Conservation (phyloP, 805 yeast genomes). For the Metschnikowia similis region DNA sequence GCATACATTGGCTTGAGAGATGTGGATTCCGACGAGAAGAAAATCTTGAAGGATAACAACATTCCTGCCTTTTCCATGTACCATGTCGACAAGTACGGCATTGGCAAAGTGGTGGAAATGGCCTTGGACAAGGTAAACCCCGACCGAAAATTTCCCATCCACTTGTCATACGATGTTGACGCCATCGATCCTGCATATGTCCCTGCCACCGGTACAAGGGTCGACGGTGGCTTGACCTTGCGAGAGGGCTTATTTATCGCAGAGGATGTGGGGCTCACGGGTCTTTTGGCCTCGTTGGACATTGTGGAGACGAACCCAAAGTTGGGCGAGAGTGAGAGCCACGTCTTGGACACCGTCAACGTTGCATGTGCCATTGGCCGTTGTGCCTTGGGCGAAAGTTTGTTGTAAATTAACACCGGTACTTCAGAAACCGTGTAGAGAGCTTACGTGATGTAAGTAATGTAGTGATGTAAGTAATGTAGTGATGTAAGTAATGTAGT, state of each 20-base stretch:
- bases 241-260: slow-evolving; percentile 92
- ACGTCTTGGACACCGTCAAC: slow-evolving; percentile 77
- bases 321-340: slow-evolving; percentile 71
- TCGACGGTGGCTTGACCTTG: slow-evolving; percentile 89
- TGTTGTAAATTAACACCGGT: slow-evolving; percentile 37
- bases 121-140: slow-evolving; percentile 81
- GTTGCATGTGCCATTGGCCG: slow-evolving; percentile 89
- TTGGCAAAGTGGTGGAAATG: slow-evolving; percentile 86
- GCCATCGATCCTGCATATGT: slow-evolving; percentile 93
- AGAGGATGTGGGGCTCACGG: slow-evolving; percentile 88
- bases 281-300: slow-evolving; percentile 83
- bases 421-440: neutral
- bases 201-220: slow-evolving; percentile 98
- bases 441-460: neutral
- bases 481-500: no score
- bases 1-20: slow-evolving; percentile 95
- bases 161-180: slow-evolving; percentile 91
- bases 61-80: slow-evolving; percentile 92
- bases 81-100: slow-evolving; percentile 92
- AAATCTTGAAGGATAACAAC: slow-evolving; percentile 61
- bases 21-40: slow-evolving; percentile 82
- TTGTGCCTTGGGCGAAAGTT: slow-evolving; percentile 91
- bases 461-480: no score
- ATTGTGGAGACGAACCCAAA: slow-evolving; percentile 92
- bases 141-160: slow-evolving; percentile 63